A percentile compares a stretch with the other conserved stretches of the same genome.
These are phyloP conservation scores for Ajuga reptans DNA, from an alignment of 305 asterid species.

Conservation along the genomic window DNA sequence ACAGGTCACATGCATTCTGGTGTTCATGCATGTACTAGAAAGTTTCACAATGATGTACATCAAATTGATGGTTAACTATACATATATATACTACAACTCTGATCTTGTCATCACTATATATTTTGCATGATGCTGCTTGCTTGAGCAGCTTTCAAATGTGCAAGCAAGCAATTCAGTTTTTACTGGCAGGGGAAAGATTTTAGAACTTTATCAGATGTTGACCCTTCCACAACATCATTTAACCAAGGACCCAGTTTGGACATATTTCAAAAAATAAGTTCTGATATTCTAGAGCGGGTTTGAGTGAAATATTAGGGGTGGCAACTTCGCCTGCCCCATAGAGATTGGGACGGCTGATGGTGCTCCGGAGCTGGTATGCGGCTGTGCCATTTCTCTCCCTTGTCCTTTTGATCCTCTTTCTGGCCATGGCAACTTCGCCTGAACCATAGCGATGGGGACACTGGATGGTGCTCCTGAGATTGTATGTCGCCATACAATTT, in stretches of 20 bases:
- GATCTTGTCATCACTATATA: not conserved
- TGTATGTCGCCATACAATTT: not conserved
- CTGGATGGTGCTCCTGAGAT: not conserved
- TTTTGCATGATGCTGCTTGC: conserved; percentile 3
- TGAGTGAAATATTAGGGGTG: not conserved
- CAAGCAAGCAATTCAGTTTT: not conserved
- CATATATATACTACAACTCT: not conserved
- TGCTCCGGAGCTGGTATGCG: not conserved
- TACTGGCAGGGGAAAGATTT: not conserved
- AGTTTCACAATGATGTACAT: not conserved
- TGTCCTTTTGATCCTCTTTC: not conserved
- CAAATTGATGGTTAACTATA: not conserved
- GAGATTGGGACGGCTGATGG: not conserved
- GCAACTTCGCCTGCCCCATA: not conserved
- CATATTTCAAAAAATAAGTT: not conserved
- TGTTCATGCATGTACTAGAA: conserved; percentile 3
- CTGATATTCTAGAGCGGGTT: not conserved
- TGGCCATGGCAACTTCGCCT: not conserved
- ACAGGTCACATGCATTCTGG: not conserved
- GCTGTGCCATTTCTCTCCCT: too few relatives aligned
- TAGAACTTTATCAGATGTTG: not conserved
- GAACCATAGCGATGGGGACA: not conserved
- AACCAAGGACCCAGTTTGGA: not conserved
- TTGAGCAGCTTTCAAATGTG: not conserved
- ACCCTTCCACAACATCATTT: not conserved